Conservation (phyloP, 2,329 filamentous ascomycete genomes). For the Fusarium dimerum region DNA sequence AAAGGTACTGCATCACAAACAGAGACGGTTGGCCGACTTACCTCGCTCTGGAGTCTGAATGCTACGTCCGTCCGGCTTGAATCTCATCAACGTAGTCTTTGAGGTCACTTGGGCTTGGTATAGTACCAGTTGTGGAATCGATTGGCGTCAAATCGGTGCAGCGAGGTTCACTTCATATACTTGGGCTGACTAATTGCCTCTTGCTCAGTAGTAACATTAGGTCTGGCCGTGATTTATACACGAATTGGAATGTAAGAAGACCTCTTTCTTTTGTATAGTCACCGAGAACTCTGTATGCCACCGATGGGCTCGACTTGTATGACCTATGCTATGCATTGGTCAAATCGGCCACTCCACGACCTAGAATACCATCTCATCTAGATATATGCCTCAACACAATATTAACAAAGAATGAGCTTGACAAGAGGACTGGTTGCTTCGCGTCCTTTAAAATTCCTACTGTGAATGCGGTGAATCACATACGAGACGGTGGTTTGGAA, state of each 20-base stretch:
- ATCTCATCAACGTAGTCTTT: slow-evolving; percentile 4
- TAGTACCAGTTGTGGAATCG: background rate
- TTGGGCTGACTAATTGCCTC: slow-evolving; percentile 3
- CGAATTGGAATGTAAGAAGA: background rate
- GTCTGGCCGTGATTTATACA: background rate
- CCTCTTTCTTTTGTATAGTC: too few species aligned
- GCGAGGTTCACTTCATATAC: background rate
- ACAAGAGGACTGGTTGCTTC: too few species aligned
- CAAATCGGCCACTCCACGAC: too few species aligned
- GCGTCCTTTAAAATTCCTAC: too few species aligned
- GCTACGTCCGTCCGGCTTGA: background rate
- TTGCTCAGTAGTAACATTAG: slow-evolving; percentile 2
- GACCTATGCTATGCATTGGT: too few species aligned
- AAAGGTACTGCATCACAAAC: background rate
- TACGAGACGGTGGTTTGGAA: too few species aligned
- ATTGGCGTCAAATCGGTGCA: background rate
- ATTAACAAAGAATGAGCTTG: too few species aligned
- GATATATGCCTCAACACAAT: too few species aligned
- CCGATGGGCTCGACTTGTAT: too few species aligned
- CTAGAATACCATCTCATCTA: too few species aligned
- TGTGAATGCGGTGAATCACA: too few species aligned
- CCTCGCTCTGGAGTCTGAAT: background rate
- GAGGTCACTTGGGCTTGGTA: slow-evolving; percentile 1
- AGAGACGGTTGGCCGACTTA: background rate
- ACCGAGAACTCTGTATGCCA: too few species aligned